phyloP scores from a whole-genome alignment of 176 grass and related monocot genomes.

The Coix lacrymajobi region DNA sequence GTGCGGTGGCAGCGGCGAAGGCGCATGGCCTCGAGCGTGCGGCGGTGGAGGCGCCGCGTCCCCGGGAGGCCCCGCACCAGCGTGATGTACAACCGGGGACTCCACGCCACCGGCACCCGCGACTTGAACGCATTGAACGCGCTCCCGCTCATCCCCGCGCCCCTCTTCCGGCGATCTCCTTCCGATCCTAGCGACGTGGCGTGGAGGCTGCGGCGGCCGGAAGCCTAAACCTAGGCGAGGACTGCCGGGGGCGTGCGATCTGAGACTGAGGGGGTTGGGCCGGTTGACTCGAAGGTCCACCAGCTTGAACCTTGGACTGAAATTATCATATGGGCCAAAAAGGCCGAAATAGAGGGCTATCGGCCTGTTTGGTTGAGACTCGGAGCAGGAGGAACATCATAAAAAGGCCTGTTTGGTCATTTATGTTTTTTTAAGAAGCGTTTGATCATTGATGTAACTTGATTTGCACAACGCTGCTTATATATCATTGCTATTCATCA shows the following conservation, averaged over 20 bases:
- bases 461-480: neutral
- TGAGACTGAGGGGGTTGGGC: neutral
- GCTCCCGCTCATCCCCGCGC: constrained; percentile 53
- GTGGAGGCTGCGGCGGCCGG: constrained; percentile 9
- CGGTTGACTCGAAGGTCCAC: neutral
- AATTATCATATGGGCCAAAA: neutral
- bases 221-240: neutral
- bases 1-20: constrained; percentile 91
- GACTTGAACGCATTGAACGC: constrained; percentile 89
- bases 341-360: neutral
- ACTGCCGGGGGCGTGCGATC: neutral
- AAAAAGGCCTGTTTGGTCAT: too few species aligned
- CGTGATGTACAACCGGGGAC: constrained; percentile 77
- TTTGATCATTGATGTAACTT: too few species aligned
- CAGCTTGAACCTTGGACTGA: neutral
- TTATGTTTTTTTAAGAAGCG: too few species aligned
- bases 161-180: neutral
- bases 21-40: constrained; percentile 94
- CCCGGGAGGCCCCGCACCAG: constrained; percentile 80
- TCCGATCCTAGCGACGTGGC: neutral
- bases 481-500: too few species aligned
- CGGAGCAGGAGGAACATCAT: too few species aligned
- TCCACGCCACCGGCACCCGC: constrained; percentile 63
- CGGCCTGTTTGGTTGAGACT: neutral
- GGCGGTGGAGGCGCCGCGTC: constrained; percentile 84